Evolutionary conservation across 495 filamentous ascomycete genomes (phyloP).

Genomic region (Penicillium parvum): DNA sequence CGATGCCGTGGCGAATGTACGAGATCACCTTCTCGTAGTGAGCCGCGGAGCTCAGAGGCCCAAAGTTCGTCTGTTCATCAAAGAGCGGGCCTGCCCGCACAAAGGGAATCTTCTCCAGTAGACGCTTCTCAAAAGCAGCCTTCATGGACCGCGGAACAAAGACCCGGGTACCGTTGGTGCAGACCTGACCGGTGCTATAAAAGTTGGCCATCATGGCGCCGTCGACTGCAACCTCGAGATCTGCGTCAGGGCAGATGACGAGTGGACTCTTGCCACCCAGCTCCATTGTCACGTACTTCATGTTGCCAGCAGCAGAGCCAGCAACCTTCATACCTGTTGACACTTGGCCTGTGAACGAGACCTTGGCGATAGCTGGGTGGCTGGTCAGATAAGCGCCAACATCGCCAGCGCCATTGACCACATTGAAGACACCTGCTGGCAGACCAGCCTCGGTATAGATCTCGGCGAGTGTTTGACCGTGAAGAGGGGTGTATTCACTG

Average conservation of each 20-base stretch:
- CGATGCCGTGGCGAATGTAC: constrained; percentile 67
- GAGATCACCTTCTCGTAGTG: constrained; percentile 66
- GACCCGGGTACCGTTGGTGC: constrained; percentile 78
- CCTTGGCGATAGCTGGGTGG: constrained; percentile 68
- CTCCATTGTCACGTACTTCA: constrained; percentile 87
- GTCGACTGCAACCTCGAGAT: constrained; percentile 69
- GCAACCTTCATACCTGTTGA: constrained; percentile 72
- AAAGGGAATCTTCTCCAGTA: constrained; percentile 64
- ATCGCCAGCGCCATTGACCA: constrained; percentile 68
- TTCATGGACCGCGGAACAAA: constrained; percentile 65
- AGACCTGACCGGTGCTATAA: constrained; percentile 77
- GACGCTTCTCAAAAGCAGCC: constrained; percentile 53
- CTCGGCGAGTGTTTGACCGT: constrained; percentile 62
- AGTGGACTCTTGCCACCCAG: constrained; percentile 76
- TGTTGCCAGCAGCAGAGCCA: constrained; percentile 60
- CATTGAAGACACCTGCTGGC: constrained; percentile 76
- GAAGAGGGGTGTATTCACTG: constrained; percentile 74
- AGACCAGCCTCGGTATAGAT: constrained; percentile 70
- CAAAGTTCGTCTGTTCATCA: constrained; percentile 67
- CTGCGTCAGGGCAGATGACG: constrained; percentile 65
- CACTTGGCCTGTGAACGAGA: constrained; percentile 81
- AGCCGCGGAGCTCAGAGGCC: constrained; percentile 62
- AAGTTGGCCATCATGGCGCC: constrained; percentile 89
- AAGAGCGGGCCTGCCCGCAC: constrained; percentile 65
- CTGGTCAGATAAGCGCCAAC: constrained; percentile 65